Conservation (phyloP, 345 rosid genomes). For the Rhizophora apiculata region DNA sequence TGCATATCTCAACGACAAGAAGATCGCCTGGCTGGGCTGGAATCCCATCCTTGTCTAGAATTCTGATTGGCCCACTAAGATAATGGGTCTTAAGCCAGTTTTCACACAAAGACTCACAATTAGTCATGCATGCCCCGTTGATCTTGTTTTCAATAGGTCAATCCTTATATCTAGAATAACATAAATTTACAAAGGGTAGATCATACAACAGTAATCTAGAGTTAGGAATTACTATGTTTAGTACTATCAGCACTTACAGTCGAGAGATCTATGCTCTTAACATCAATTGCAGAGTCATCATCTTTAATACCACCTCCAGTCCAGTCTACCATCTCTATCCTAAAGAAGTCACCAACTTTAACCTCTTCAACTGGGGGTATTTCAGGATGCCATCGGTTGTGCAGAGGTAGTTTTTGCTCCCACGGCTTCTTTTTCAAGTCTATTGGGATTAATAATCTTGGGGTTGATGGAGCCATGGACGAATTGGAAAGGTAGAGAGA, state of each 20-base stretch:
- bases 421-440: constrained; percentile 66
- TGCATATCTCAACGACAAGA: constrained; percentile 76
- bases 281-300: constrained; percentile 26
- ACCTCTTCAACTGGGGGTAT: constrained; percentile 48
- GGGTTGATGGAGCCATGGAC: constrained; percentile 56
- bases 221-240: background rate
- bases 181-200: background rate
- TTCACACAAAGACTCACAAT: background rate
- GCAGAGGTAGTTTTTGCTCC: constrained; percentile 51
- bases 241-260: background rate
- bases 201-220: background rate
- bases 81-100: constrained; percentile 50
- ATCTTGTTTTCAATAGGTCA: background rate
- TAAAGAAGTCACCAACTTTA: constrained; percentile 38
- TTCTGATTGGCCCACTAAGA: constrained; percentile 74
- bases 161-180: background rate
- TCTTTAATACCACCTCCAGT: constrained; percentile 44
- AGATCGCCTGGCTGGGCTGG: constrained; percentile 80
- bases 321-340: constrained; percentile 61
- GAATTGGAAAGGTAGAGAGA: background rate
- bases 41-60: constrained; percentile 56
- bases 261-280: background rate
- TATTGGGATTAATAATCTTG: constrained; percentile 52
- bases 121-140: background rate
- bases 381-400: constrained; percentile 65